Percentiles rank a stretch among this genome's conserved stretches.
phyloP scores from a whole-genome alignment of 495 filamentous ascomycete genomes.

The Paragyromitra xinjiangensis region DNA sequence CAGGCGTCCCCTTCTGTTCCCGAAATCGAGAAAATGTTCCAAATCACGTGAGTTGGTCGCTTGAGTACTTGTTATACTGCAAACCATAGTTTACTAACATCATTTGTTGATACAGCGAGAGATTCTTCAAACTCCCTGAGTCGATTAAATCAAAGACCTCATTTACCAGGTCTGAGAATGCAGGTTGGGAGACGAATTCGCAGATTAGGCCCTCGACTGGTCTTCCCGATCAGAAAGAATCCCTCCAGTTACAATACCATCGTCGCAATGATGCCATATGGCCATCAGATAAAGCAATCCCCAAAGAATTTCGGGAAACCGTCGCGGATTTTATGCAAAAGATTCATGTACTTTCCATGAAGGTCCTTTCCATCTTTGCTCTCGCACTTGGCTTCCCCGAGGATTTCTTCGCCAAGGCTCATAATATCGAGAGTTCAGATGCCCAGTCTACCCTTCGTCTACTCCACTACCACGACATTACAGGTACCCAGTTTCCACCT shows the following conservation, averaged over 20 bases:
- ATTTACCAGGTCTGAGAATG: slow-evolving; percentile 64
- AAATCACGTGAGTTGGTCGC: slow-evolving; percentile 55
- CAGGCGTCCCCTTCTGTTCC: slow-evolving; percentile 64
- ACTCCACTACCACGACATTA: slow-evolving; percentile 67
- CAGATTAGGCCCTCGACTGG: slow-evolving; percentile 72
- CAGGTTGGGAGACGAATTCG: slow-evolving; percentile 71
- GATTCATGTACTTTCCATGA: slow-evolving; percentile 65
- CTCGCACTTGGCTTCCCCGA: slow-evolving; percentile 66
- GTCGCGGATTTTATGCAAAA: slow-evolving; percentile 66
- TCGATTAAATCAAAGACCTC: slow-evolving; percentile 65
- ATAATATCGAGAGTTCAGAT: slow-evolving; percentile 63
- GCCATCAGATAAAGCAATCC: slow-evolving; percentile 63
- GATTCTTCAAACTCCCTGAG: slow-evolving; percentile 68
- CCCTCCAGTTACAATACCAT: slow-evolving; percentile 69
- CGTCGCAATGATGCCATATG: slow-evolving; percentile 64
- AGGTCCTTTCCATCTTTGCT: slow-evolving; percentile 69
- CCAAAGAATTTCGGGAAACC: slow-evolving; percentile 62
- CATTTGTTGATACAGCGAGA: slow-evolving; percentile 25
- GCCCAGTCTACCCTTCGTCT: slow-evolving; percentile 68
- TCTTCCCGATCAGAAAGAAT: slow-evolving; percentile 69
- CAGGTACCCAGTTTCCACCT: slow-evolving; percentile 60
- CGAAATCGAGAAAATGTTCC: slow-evolving; percentile 67
- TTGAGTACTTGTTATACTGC: background rate
- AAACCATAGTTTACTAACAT: background rate
- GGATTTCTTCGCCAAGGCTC: slow-evolving; percentile 67